Percentiles rank a stretch among this genome's conserved stretches.
Evolutionary conservation across 1,284 basidiomycete genomes (phyloP).

Genomic region (Grifola frondosa): DNA sequence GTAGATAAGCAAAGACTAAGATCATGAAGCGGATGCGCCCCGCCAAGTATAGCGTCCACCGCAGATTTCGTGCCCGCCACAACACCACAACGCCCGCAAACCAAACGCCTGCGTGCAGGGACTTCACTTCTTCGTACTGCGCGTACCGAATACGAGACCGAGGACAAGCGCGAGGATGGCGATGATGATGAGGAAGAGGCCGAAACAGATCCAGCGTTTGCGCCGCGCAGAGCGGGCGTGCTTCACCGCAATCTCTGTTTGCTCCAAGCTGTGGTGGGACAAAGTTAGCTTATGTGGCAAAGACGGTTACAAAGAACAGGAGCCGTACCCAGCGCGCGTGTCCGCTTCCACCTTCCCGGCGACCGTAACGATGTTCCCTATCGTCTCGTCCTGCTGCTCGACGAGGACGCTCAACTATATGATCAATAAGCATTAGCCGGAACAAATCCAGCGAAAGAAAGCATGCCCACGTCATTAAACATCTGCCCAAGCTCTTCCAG

Average conservation of each 20-base stretch:
- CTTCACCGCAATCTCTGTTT: conserved; percentile 73
- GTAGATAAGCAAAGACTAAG: no score
- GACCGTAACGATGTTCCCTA: conserved; percentile 62
- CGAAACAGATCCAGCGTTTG: conserved; percentile 82
- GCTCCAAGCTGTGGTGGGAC: conserved; percentile 45
- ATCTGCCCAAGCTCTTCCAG: conserved; percentile 86
- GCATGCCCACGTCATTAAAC: conserved; percentile 68
- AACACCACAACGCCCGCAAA: no score
- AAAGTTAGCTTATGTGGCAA: background rate
- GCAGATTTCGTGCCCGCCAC: no score
- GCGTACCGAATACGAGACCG: conserved; percentile 43
- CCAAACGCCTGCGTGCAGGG: no score
- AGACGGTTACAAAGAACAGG: background rate
- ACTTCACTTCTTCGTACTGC: no score
- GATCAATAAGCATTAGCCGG: conserved; percentile 10
- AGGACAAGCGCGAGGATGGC: conserved; percentile 52
- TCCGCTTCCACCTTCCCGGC: conserved; percentile 66
- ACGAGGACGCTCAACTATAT: conserved; percentile 76
- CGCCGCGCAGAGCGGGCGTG: conserved; percentile 71
- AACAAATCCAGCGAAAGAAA: background rate
- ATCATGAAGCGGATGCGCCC: no score
- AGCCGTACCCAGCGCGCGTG: conserved; percentile 67
- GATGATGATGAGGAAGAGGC: conserved; percentile 50
- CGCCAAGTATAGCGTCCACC: no score
- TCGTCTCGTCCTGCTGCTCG: conserved; percentile 76